Conservation (phyloP, 225 moss, liverwort and hornwort genomes). For the Physcomitrium patens region DNA sequence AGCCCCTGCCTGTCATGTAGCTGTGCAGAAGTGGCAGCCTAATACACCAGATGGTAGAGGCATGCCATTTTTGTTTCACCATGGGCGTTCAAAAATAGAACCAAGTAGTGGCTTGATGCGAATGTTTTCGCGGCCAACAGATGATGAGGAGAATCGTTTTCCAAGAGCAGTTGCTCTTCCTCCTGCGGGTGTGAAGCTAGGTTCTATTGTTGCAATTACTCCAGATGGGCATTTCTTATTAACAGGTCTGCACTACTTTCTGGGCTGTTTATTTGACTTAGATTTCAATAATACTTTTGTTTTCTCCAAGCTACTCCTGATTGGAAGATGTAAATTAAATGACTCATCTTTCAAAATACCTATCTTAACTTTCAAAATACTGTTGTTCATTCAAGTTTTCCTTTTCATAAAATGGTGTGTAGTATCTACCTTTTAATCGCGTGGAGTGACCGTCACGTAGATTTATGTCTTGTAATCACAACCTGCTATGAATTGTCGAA, state of each 20-base stretch:
- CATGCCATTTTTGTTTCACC: constrained; percentile 83
- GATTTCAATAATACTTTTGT: not conserved
- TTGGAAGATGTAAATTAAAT: not conserved
- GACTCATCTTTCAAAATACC: too few species aligned
- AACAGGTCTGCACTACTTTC: constrained; percentile 53
- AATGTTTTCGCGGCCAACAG: constrained; percentile 69
- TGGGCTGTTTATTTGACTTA: not conserved
- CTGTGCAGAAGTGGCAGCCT: constrained; percentile 86
- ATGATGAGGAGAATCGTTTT: constrained; percentile 62
- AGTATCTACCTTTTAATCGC: constrained; percentile 6
- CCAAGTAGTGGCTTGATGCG: constrained; percentile 77
- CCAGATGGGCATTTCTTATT: constrained; percentile 82
- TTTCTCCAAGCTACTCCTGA: not conserved
- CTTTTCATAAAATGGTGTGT: not conserved
- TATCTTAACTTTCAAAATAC: too few species aligned
- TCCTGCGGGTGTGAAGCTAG: constrained; percentile 60
- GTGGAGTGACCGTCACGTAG: not conserved
- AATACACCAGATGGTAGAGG: constrained; percentile 89
- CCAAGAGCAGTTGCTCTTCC: constrained; percentile 72
- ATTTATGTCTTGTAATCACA: not conserved
- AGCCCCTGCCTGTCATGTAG: constrained; percentile 83
- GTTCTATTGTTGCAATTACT: constrained; percentile 67
- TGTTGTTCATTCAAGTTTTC: not conserved
- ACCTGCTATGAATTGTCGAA: not conserved
- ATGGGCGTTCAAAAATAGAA: constrained; percentile 63